Conservation (phyloP, 2,329 filamentous ascomycete genomes). For the Diaporthe sp. region DNA sequence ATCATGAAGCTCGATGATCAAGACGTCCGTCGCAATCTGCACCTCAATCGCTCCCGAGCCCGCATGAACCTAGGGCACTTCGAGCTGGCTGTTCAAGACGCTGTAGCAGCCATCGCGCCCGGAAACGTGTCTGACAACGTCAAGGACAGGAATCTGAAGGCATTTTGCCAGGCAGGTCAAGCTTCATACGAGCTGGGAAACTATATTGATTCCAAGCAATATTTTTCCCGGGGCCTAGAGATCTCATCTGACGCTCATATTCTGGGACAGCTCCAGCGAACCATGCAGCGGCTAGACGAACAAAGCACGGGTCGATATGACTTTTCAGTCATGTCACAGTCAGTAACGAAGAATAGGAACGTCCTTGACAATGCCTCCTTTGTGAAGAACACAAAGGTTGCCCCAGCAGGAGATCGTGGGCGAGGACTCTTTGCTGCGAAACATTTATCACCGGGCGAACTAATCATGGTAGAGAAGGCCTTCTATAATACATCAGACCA, state of each 20-base stretch:
- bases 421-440: conserved; percentile 54
- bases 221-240: not conserved
- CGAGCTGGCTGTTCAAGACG: conserved; percentile 12
- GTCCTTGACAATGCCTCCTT: conserved; percentile 51
- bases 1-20: not conserved
- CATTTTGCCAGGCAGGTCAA: not conserved
- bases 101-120: not conserved
- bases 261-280: not conserved
- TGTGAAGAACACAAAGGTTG: conserved; percentile 45
- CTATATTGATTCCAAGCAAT: not conserved
- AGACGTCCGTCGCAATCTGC: conserved; percentile 1
- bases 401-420: conserved; percentile 47
- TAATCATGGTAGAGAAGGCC: conserved; percentile 56
- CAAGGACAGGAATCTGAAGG: not conserved
- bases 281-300: conserved; percentile 35
- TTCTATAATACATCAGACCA: not conserved
- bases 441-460: conserved; percentile 49
- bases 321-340: conserved; percentile 41
- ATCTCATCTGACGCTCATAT: not conserved
- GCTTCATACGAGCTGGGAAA: not conserved
- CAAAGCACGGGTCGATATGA: conserved; percentile 43
- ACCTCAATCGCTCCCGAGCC: conserved; percentile 4
- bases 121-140: not conserved
- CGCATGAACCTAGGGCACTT: not conserved
- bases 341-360: conserved; percentile 36